Conservation (phyloP, 2,329 filamentous ascomycete species). For the Tolypocladium endophyticum region DNA sequence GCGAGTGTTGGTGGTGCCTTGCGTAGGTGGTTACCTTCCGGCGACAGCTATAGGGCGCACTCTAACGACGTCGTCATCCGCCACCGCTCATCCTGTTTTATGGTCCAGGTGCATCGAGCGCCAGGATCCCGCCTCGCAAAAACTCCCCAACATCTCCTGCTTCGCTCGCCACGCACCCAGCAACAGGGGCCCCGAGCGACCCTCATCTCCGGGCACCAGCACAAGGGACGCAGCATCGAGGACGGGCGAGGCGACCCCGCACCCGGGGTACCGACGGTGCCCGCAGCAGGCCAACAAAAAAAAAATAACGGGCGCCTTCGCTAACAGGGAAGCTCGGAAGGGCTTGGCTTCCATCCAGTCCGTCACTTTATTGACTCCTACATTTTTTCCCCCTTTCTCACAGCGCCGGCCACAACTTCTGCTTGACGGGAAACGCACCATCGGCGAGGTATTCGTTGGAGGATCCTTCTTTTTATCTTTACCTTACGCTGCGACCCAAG, state of each 20-base stretch:
- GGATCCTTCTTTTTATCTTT: background rate
- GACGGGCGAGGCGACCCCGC: background rate
- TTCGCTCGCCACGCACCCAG: background rate
- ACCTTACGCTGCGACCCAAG: too few relatives aligned
- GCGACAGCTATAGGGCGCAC: background rate
- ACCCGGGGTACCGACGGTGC: background rate
- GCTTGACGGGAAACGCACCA: background rate
- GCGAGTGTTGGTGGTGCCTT: background rate
- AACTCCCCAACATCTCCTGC: background rate
- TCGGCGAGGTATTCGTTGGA: background rate
- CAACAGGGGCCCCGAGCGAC: background rate
- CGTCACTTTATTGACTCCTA: rapidly evolving
- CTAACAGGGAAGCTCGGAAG: background rate
- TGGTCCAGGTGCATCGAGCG: background rate
- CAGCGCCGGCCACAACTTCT: background rate
- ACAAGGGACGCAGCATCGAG: background rate
- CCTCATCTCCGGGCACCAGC: background rate
- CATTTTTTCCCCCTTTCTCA: background rate
- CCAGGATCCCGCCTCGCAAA: background rate
- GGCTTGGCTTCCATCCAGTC: background rate
- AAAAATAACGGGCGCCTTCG: background rate
- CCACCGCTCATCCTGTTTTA: background rate
- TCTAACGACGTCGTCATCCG: background rate
- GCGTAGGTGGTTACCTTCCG: background rate
- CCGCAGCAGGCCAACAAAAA: background rate